Base-by-base conservation (phyloP, 768 basidiomycete genomes). In the Rickenella mellea region DNA sequence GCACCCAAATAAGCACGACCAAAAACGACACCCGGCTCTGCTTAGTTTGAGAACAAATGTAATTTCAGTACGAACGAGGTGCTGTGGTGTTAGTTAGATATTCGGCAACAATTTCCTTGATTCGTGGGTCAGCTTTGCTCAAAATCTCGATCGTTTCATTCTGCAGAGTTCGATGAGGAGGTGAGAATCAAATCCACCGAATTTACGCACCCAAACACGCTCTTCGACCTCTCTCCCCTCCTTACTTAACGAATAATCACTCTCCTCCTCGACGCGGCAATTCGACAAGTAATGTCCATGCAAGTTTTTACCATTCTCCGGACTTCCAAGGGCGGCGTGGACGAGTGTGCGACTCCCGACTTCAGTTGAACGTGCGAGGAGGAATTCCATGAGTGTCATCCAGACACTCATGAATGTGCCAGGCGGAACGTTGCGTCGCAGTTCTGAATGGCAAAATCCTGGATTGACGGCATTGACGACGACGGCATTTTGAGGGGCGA, bases 391-490 rank as follows among this genome's bases (percentile, higher is more conserved):
- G 2, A 66, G 17, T 26, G 42, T 40, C 14, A 42, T 27, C 3
- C 63, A 5, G n/a, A n/a, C n/a, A n/a, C n/a, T n/a, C n/a, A n/a
- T n/a, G n/a, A n/a, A n/a, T 0, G 24, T 19, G 24, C 24, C 24
- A 10, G 9, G 15, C 25, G 52, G 55, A 4, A 65, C n/a, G 6
- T 54, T 48, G 20, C 62, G 48, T 0, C 55, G 50, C 1, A 74
- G 51, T 17, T 63, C 58, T 6, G 68, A 69, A 15, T 50, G 39
- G 50, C 68, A 68, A 48, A 58, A 64, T 2, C 69, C 70, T n/a
- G 71, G 71, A 40, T 65, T 63, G 26, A 66, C 56, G 26, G 59
- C 32, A 42, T 60, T 59, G 42, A 64, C 58, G 26, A 66, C 62
- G 15, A 69, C 43, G 0, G 59, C 44, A 2, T 51, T 48, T 24